Conservation (phyloP, 2,329 filamentous ascomycete genomes). For the Epichloe amarillans region DNA sequence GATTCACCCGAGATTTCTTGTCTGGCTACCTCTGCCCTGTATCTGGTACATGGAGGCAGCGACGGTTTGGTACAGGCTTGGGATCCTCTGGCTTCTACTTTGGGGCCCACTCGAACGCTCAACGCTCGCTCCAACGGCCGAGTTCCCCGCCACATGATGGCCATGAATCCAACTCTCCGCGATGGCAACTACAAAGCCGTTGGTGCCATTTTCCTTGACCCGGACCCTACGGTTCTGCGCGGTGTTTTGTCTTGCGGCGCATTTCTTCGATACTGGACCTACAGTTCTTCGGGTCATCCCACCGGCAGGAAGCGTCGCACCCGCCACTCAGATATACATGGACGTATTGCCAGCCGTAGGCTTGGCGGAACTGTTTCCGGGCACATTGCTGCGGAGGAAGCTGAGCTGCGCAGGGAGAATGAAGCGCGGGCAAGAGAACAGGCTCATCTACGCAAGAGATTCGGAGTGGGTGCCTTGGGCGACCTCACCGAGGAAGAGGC, state of each 20-base stretch:
- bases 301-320: slow-evolving; percentile 66
- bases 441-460: slow-evolving; percentile 60
- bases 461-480: slow-evolving; percentile 61
- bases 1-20: slow-evolving; percentile 81
- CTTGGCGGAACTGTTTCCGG: slow-evolving; percentile 58
- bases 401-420: slow-evolving; percentile 65
- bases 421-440: slow-evolving; percentile 53
- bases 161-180: slow-evolving; percentile 42
- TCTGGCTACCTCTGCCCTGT: slow-evolving; percentile 70
- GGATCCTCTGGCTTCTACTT: slow-evolving; percentile 80
- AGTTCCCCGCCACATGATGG: slow-evolving; percentile 57
- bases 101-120: slow-evolving; percentile 69
- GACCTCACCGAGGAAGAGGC: slow-evolving; percentile 55
- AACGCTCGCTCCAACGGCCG: slow-evolving; percentile 75
- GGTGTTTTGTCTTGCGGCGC: slow-evolving; percentile 81
- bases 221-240: slow-evolving; percentile 71
- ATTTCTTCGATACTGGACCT: slow-evolving; percentile 85
- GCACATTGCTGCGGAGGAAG: slow-evolving; percentile 76
- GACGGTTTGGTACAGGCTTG: slow-evolving; percentile 93
- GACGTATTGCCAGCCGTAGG: slow-evolving; percentile 35
- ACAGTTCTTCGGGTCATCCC: slow-evolving; percentile 69
- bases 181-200: slow-evolving; percentile 70
- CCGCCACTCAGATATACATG: slow-evolving; percentile 50
- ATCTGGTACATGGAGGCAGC: slow-evolving; percentile 83
- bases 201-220: slow-evolving; percentile 73